Conservation (phyloP, 176 grass and related monocot genomes). For the Phoenix roebelenii region DNA sequence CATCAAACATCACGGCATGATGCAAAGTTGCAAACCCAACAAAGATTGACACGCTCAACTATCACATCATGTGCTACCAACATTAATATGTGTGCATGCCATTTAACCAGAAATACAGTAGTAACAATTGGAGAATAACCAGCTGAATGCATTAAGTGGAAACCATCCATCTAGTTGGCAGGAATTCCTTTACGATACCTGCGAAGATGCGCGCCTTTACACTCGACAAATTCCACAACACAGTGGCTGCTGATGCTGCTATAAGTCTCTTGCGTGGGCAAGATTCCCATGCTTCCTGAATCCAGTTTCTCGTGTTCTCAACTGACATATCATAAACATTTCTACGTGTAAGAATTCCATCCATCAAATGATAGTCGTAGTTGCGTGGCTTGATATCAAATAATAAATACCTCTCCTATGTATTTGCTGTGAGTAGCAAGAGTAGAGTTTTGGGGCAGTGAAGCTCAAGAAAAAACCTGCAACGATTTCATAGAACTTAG, state of each 20-base stretch:
- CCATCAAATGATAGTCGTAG: too few relatives aligned
- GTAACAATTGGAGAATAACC: too few relatives aligned
- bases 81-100: too few relatives aligned
- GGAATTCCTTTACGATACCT: conserved; percentile 26
- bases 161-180: too few relatives aligned
- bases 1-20: too few relatives aligned
- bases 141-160: too few relatives aligned
- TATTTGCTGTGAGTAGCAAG: conserved; percentile 59
- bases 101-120: too few relatives aligned
- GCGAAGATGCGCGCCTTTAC: conserved; percentile 64
- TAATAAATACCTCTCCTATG: conserved; percentile 41
- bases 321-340: conserved; percentile 23
- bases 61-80: too few relatives aligned
- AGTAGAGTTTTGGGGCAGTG: conserved; percentile 68
- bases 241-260: conserved; percentile 37
- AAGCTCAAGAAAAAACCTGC: conserved; percentile 84
- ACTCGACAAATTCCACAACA: conserved; percentile 89
- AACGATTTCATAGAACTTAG: conserved; percentile 21
- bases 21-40: too few relatives aligned
- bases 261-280: conserved; percentile 87
- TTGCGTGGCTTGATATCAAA: background rate
- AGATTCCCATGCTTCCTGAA: conserved; percentile 59
- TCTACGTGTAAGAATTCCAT: background rate
- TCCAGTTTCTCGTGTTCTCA: conserved; percentile 27
- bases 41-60: too few relatives aligned